Conservation (phyloP, 2,329 filamentous ascomycete genomes). For the Graphilbum fragrans region DNA sequence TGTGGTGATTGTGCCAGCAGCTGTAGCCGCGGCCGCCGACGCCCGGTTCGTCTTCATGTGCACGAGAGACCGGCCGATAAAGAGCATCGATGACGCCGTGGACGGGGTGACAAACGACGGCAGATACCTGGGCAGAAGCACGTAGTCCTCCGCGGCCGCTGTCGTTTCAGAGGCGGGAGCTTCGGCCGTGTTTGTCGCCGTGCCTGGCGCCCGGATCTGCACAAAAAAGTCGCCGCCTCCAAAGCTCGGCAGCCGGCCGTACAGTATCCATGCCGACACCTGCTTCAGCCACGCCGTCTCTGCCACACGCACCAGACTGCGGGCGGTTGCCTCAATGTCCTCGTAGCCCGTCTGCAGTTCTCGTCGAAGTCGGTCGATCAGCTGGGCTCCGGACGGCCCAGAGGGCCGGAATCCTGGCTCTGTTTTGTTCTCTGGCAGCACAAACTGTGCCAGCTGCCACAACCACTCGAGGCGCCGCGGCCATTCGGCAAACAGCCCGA, state of each 20-base stretch:
- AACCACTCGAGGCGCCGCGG: conserved; percentile 77
- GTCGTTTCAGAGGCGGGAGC: not conserved
- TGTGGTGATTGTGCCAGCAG: not conserved
- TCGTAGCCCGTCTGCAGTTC: conserved; percentile 80
- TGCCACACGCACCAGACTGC: conserved; percentile 61
- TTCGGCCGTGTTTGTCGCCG: not conserved
- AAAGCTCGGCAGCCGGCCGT: conserved; percentile 69
- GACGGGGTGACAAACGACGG: conserved; percentile 67
- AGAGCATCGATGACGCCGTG: conserved; percentile 74
- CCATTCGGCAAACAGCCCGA: conserved; percentile 82
- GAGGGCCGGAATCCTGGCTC: conserved; percentile 10
- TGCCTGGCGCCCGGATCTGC: conserved; percentile 28
- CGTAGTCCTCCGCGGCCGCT: conserved; percentile 35
- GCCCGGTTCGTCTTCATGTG: conserved; percentile 48
- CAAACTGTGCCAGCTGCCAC: conserved; percentile 59
- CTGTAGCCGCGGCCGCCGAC: not conserved
- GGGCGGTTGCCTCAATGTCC: conserved; percentile 68
- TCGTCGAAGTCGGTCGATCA: conserved; percentile 65
- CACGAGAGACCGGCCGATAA: conserved; percentile 80
- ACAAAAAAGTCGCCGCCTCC: conserved; percentile 85
- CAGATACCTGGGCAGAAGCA: conserved; percentile 45
- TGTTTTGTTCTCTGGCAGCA: conserved; percentile 28
- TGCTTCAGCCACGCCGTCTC: conserved; percentile 90
- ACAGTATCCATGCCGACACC: conserved; percentile 79
- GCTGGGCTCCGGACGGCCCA: conserved; percentile 51